These are phyloP conservation scores for Rosa lucieae DNA, from an alignment of 306 rosid genomes.

Conservation along the genomic window DNA sequence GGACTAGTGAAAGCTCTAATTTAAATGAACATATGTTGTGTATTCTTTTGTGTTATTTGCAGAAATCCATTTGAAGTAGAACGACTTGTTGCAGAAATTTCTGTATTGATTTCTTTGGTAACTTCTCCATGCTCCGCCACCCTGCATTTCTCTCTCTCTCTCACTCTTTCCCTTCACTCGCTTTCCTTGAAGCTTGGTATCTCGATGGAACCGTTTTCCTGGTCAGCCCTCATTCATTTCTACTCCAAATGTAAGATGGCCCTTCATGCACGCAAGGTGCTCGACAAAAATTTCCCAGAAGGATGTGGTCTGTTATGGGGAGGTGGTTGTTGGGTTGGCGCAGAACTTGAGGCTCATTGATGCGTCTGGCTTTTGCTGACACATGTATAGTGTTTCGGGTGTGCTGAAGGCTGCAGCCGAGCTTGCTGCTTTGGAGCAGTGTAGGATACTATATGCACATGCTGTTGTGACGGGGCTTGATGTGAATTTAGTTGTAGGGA, in stretches of 20 bases:
- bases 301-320: constrained; percentile 71
- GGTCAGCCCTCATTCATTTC: constrained; percentile 60
- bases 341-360: constrained; percentile 50
- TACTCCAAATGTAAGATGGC: constrained; percentile 60
- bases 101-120: no score
- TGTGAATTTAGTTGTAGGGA: constrained; percentile 46
- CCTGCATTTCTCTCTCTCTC: constrained; percentile 49
- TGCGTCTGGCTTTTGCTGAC: constrained; percentile 45
- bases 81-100: no score
- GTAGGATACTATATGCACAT: constrained; percentile 61
- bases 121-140: constrained; percentile 68
- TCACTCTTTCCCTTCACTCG: constrained; percentile 61
- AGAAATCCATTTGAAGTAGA: no score
- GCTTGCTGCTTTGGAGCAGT: constrained; percentile 77
- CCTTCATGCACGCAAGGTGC: constrained; percentile 44
- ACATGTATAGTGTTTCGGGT: constrained; percentile 56
- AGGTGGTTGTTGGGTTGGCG: constrained; percentile 64
- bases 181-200: constrained; percentile 61
- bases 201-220: constrained; percentile 44
- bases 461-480: constrained; percentile 54
- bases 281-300: constrained; percentile 52
- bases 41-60: no score
- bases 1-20: no score
- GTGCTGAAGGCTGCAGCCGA: constrained; percentile 65
- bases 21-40: no score